A percentile compares a stretch with the other conserved stretches of the same genome.
These are phyloP conservation scores for Crucibulum cyathiforme DNA, from an alignment of 1,284 basidiomycete species.

Conservation along the genomic window DNA sequence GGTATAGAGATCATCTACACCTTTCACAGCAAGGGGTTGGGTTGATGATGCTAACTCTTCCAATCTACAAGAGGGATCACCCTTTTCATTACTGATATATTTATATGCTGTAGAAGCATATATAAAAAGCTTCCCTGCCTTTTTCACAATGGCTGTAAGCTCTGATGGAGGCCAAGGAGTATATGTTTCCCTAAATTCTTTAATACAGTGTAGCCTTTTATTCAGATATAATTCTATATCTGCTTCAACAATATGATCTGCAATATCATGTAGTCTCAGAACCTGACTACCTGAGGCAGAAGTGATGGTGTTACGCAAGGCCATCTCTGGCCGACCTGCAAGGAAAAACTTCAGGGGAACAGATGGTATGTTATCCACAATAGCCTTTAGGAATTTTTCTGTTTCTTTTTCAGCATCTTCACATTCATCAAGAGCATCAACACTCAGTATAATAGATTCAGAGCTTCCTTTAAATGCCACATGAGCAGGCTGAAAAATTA, in stretches of 20 bases:
- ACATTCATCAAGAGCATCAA: conserved; percentile 30
- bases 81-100: not conserved
- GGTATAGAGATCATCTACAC: not conserved
- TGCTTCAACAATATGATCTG: not conserved
- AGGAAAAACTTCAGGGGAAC: not conserved
- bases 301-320: not conserved
- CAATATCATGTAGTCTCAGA: not conserved
- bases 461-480: not conserved
- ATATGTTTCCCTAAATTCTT: not conserved
- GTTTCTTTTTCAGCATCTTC: not conserved
- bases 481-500: conserved; percentile 6
- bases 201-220: not conserved
- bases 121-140: not conserved
- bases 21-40: not conserved
- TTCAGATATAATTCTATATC: not conserved
- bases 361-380: not conserved
- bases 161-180: not conserved
- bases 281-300: not conserved
- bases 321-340: not conserved
- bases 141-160: not conserved
- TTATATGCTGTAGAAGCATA: not conserved
- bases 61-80: not conserved
- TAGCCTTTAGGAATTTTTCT: not conserved
- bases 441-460: conserved; percentile 16
- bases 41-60: not conserved